Conservation (phyloP, 768 basidiomycete species). For the Russula foetens region DNA sequence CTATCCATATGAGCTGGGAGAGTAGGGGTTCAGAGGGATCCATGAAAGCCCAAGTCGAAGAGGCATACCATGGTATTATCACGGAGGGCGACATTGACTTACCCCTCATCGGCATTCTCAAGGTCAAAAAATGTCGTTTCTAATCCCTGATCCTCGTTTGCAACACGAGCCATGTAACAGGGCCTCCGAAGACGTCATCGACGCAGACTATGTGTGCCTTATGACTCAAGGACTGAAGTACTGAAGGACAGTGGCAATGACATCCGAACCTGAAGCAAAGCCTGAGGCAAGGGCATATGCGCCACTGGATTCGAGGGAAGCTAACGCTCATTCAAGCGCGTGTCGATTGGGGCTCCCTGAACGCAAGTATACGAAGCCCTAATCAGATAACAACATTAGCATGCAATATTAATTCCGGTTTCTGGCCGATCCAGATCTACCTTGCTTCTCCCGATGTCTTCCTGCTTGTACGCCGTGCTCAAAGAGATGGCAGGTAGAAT, state of each 20-base stretch:
- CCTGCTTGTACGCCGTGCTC: slow-evolving; percentile 89
- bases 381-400: neutral
- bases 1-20: slow-evolving; percentile 82
- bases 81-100: slow-evolving; percentile 55
- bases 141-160: slow-evolving; percentile 52
- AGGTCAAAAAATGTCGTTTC: slow-evolving; percentile 77
- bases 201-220: slow-evolving; percentile 78
- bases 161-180: slow-evolving; percentile 70
- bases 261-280: slow-evolving; percentile 82
- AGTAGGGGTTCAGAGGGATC: neutral
- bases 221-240: slow-evolving; percentile 66
- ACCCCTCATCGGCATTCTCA: slow-evolving; percentile 56
- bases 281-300: slow-evolving; percentile 61
- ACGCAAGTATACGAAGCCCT: slow-evolving; percentile 90
- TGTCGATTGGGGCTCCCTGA: slow-evolving; percentile 83
- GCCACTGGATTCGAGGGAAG: slow-evolving; percentile 71
- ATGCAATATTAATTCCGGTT: accelerated
- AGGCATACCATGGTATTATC: slow-evolving; percentile 71
- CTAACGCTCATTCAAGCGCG: slow-evolving; percentile 69
- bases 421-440: slow-evolving; percentile 26
- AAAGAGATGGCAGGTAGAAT: slow-evolving; percentile 87
- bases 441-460: slow-evolving; percentile 68
- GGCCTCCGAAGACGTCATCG: slow-evolving; percentile 94
- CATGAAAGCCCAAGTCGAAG: neutral
- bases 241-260: slow-evolving; percentile 77